Conservation (phyloP, 306 rosid genomes). For the Vigna trinervia region DNA sequence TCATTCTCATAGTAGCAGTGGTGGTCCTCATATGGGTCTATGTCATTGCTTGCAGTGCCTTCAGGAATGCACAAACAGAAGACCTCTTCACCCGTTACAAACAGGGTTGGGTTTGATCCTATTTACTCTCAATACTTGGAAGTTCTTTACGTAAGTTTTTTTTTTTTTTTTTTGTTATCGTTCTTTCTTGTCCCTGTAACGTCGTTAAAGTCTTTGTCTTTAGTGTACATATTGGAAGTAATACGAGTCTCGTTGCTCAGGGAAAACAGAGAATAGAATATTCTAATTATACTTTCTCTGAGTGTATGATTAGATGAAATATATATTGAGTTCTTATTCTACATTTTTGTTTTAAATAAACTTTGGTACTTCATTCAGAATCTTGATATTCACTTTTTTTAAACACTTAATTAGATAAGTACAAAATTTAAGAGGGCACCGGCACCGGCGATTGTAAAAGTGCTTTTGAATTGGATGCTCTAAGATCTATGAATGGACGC, state of each 20-base stretch:
- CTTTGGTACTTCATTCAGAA: too few relatives aligned
- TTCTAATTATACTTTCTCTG: conserved; percentile 29
- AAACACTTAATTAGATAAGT: too few relatives aligned
- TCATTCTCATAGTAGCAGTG: conserved; percentile 77
- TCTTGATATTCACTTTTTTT: too few relatives aligned
- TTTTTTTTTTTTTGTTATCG: background rate
- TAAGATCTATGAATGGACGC: too few relatives aligned
- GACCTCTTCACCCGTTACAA: conserved; percentile 84
- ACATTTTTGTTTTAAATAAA: background rate
- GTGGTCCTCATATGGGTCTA: conserved; percentile 82
- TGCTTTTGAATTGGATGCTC: too few relatives aligned
- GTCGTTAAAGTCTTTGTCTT: background rate
- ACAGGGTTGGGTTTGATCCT: conserved; percentile 73
- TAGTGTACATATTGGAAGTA: conserved; percentile 31
- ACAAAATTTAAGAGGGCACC: too few relatives aligned
- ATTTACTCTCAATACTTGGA: background rate
- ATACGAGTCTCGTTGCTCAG: conserved; percentile 3
- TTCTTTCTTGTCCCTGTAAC: background rate
- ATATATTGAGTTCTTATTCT: conserved; percentile 4
- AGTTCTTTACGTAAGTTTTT: background rate
- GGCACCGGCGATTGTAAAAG: too few relatives aligned
- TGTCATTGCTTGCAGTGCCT: conserved; percentile 88
- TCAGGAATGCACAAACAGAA: conserved; percentile 89
- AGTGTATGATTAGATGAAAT: conserved; percentile 40
- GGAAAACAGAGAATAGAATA: conserved; percentile 34